Evolutionary conservation across 2,329 filamentous ascomycete genomes (phyloP).

Genomic region (Fusarium devonianum): DNA sequence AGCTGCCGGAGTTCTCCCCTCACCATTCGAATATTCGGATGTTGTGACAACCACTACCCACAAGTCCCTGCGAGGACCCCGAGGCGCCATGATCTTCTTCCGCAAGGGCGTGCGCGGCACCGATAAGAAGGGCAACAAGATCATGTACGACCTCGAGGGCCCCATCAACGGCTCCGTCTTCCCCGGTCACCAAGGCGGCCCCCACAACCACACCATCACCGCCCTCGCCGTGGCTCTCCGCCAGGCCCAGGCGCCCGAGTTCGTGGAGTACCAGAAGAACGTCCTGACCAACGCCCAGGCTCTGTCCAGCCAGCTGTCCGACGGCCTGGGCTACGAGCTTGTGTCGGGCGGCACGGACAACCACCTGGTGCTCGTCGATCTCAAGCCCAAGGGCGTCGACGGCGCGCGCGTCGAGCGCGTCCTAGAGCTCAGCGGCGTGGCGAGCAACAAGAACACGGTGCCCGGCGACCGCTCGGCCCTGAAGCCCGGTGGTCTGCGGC

Average conservation of each 20-base stretch:
- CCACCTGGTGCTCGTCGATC: constrained; percentile 88
- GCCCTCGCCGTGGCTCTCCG: constrained; percentile 90
- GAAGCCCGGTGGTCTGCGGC: constrained; percentile 86
- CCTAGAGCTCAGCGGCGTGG: constrained; percentile 87
- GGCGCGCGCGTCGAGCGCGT: constrained; percentile 87
- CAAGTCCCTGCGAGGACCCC: constrained; percentile 91
- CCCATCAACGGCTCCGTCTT: constrained; percentile 96
- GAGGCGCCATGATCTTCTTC: constrained; percentile 98
- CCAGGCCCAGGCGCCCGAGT: constrained; percentile 85
- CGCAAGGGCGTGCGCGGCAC: constrained; percentile 84
- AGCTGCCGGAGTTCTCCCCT: constrained; percentile 85
- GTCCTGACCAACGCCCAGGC: constrained; percentile 89
- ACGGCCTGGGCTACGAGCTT: constrained; percentile 79
- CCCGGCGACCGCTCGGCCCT: constrained; percentile 91
- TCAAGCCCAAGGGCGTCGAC: constrained; percentile 85
- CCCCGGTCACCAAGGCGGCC: constrained; percentile 94
- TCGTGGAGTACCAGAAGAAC: constrained; percentile 86
- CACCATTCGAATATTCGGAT: constrained; percentile 86
- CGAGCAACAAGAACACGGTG: constrained; percentile 97
- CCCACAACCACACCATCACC: constrained; percentile 98
- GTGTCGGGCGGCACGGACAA: constrained; percentile 94
- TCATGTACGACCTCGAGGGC: constrained; percentile 82
- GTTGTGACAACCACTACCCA: constrained; percentile 98
- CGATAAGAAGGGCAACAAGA: constrained; percentile 81
- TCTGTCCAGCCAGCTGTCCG: constrained; percentile 70